These are phyloP conservation scores for Artomyces pyxidatus DNA, from an alignment of 768 basidiomycete genomes.

Conservation along the genomic window DNA sequence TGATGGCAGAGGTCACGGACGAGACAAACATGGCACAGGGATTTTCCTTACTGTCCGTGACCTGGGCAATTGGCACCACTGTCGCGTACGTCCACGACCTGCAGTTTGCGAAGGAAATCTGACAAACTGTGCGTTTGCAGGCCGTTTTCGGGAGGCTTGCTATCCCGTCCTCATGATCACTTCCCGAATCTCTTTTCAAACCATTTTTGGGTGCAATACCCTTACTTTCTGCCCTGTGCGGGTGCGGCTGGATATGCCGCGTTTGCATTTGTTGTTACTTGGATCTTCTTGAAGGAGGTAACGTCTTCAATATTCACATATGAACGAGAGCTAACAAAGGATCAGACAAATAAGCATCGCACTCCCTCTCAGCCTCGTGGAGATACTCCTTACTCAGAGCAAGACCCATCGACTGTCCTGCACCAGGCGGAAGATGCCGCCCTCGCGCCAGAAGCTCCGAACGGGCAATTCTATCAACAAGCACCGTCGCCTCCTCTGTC, in stretches of 20 bases:
- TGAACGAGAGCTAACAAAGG: background rate
- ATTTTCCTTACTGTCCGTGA: conserved; percentile 56
- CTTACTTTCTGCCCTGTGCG: conserved; percentile 69
- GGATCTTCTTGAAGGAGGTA: conserved; percentile 36
- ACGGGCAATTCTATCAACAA: conserved; percentile 11
- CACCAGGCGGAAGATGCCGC: background rate
- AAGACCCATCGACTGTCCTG: background rate
- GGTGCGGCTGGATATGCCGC: conserved; percentile 54
- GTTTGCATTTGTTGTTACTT: conserved; percentile 45
- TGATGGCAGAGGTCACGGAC: conserved; percentile 69
- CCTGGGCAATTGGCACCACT: conserved; percentile 37
- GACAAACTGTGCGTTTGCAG: conserved; percentile 25
- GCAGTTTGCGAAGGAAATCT: background rate
- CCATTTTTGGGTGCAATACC: conserved; percentile 54
- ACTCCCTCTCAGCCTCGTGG: background rate
- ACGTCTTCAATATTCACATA: background rate
- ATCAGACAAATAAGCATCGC: background rate
- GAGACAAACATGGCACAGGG: conserved; percentile 59
- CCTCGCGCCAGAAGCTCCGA: background rate
- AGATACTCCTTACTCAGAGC: background rate
- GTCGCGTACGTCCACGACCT: conserved; percentile 31
- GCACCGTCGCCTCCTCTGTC: conserved; percentile 40
- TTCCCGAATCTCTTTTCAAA: conserved; percentile 56
- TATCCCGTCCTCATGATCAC: conserved; percentile 59
- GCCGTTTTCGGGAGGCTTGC: conserved; percentile 58